Evolutionary conservation across 1,284 basidiomycete species (phyloP), one percentile per base, ranked within the genome.

Genomic region (Mycosarcoma mackinlayi): DNA sequence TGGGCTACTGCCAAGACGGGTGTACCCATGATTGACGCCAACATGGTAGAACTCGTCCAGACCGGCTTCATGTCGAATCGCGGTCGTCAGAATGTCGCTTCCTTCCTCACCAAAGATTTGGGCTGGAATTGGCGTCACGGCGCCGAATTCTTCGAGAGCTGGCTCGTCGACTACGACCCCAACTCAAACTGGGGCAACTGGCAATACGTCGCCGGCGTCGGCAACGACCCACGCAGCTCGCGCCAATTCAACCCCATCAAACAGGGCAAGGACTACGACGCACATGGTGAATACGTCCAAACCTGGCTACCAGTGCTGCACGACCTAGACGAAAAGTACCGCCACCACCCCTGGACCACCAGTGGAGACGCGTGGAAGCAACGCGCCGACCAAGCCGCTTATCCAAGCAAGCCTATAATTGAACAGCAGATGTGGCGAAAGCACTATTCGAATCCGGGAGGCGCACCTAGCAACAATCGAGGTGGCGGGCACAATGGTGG

Each of bases 31-130:
- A 76, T 79, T 48, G 77, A 79, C 35, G 77, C 77, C 33, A 78
- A 78, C 48, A 76, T 73, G 66, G 46, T 51, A 28, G 77, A 79
- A 52, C 55, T 79, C 13, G 69, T 75, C 24, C 54, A 75, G 31
- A 79, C 77, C n/a, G 77, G 86, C n/a, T 87, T 86, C 77, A 87
- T 86, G 85, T 85, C 84, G 55, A 87, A 88, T 73, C 60, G 77
- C 7, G 77, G 74, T 9, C 51, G 76, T 6, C 76, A 79, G 38
- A 79, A 78, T 44, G 76, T 78, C 19, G 76, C 76, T 4, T 49
- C 35, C 13, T 73, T 78, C 44, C 51, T 79, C 8, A 75, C 73
- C 44, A 78, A 79, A 41, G 76, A 78, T 54, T 48, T 79, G 3
- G 62, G 68, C 28, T 77, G 62, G 58, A 76, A 79, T 34, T 79